Conservation (phyloP, 768 basidiomycete species). For the Agrocybe praecox region DNA sequence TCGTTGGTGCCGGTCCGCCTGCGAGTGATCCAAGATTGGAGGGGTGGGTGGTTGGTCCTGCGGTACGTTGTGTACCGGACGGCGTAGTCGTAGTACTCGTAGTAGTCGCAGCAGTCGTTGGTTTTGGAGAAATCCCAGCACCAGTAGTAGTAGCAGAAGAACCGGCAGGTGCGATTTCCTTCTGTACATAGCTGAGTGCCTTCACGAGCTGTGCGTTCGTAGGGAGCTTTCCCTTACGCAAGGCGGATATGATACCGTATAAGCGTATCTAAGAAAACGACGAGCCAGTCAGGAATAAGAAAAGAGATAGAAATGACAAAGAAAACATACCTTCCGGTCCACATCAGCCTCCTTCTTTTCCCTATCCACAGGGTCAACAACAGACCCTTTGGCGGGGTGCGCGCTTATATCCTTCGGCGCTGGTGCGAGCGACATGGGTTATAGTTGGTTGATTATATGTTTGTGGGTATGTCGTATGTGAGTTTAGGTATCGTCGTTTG, state of each 20-base stretch:
- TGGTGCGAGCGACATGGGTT: constrained; percentile 65
- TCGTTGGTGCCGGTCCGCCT: no score
- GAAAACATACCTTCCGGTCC: constrained; percentile 62
- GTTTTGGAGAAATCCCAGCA: no score
- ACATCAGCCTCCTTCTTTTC: constrained; percentile 69
- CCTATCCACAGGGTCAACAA: constrained; percentile 68
- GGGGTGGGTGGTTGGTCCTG: neutral
- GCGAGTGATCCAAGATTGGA: constrained; percentile 25
- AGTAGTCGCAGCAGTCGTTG: no score
- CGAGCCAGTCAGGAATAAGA: neutral
- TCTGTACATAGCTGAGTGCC: constrained; percentile 71
- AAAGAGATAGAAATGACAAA: neutral
- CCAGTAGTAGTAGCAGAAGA: neutral
- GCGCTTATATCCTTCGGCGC: constrained; percentile 63
- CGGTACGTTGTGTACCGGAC: neutral
- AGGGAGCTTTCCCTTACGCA: constrained; percentile 78
- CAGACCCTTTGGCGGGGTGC: constrained; percentile 57
- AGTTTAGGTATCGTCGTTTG: no score
- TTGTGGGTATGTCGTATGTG: no score
- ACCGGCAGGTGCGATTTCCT: constrained; percentile 25
- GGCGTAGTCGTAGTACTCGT: neutral
- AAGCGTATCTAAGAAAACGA: constrained; percentile 56
- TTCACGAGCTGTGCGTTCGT: constrained; percentile 80
- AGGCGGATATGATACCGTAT: constrained; percentile 80
- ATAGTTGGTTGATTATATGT: neutral